Evolutionary conservation across 768 basidiomycete species (phyloP).

Genomic region (Termitomyces sp.): DNA sequence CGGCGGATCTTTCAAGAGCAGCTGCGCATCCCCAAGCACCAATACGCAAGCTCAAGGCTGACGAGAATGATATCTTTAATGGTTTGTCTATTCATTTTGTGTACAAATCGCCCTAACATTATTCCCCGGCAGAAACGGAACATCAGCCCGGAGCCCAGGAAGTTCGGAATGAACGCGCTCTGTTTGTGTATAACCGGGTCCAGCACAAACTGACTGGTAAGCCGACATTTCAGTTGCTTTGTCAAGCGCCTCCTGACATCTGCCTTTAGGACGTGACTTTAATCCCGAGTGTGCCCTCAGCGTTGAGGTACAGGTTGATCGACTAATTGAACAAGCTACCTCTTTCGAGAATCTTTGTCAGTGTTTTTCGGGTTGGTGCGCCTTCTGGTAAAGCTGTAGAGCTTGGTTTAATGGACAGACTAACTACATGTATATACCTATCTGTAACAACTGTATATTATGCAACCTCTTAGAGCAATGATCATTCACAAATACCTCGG

Average conservation of each 20-base stretch:
- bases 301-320: slow-evolving; percentile 86
- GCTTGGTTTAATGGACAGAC: slow-evolving; percentile 3
- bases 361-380: slow-evolving; percentile 95
- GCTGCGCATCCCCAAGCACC: slow-evolving; percentile 78
- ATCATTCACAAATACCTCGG: not conserved
- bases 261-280: slow-evolving; percentile 78
- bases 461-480: not conserved
- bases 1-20: slow-evolving; percentile 61
- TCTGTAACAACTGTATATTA: slow-evolving; percentile 8
- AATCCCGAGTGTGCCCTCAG: slow-evolving; percentile 73
- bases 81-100: slow-evolving; percentile 41
- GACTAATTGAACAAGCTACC: slow-evolving; percentile 90
- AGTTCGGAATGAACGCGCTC: slow-evolving; percentile 85
- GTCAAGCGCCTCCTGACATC: not conserved
- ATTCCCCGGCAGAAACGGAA: slow-evolving; percentile 31
- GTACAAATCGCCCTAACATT: not conserved
- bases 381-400: slow-evolving; percentile 58
- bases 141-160: slow-evolving; percentile 70
- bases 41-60: slow-evolving; percentile 77
- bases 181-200: slow-evolving; percentile 92
- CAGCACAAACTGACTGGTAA: slow-evolving; percentile 90
- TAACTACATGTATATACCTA: slow-evolving; percentile 12
- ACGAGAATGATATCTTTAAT: slow-evolving; percentile 92
- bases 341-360: slow-evolving; percentile 94
- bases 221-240: slow-evolving; percentile 12